Evolutionary conservation across 495 filamentous ascomycete species (phyloP), one percentile per base, ranked within the genome.

Genomic region (Neurospora hispaniola): DNA sequence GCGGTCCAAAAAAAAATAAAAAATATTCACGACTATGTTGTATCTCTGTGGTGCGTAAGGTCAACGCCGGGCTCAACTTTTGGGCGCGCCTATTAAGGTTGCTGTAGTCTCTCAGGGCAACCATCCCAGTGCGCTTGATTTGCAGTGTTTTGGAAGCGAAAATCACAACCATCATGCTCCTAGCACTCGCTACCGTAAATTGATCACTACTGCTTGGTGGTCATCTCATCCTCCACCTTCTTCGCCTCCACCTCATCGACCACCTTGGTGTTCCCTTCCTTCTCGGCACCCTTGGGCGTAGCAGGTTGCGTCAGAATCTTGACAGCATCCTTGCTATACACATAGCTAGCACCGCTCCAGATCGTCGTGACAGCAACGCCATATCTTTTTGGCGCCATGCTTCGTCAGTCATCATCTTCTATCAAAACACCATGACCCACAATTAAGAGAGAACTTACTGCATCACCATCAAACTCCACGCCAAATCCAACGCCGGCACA

Each of bases 271-370:
- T 5, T 54, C 12, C 10, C 46, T 20, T 54, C 20, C 20, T 54
- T 54, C 46, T 23, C 20, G 10, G 10, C 46, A 54, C 23, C 14
- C 54, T 62, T 62, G 0, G 54, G 54, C 35, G 35, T 38, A 35
- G 54, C 27, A 31, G 76, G 73, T 73, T 89, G 86, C 12, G 86
- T 89, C 12, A 96, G 78, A 68, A 95, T 95, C 79, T 90, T 93
- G 59, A 95, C 92, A 0, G 92, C 92, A 76, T 94, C 89, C 76
- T 92, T 93, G 72, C 90, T 90, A 78, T 90, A 93, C 42, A 95
- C 82, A 77, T 96, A 96, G 79, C 91, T 93, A 5, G 92, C 84
- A 20, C 93, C 93, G 41, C 92, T 94, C 93, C 92, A 94, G 16
- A 95, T 79, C 1, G 93, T 96, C 12, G 93, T 96, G 0, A 86